Conservation (phyloP, 2,329 filamentous ascomycete genomes). For the Aspergillus sp. region DNA sequence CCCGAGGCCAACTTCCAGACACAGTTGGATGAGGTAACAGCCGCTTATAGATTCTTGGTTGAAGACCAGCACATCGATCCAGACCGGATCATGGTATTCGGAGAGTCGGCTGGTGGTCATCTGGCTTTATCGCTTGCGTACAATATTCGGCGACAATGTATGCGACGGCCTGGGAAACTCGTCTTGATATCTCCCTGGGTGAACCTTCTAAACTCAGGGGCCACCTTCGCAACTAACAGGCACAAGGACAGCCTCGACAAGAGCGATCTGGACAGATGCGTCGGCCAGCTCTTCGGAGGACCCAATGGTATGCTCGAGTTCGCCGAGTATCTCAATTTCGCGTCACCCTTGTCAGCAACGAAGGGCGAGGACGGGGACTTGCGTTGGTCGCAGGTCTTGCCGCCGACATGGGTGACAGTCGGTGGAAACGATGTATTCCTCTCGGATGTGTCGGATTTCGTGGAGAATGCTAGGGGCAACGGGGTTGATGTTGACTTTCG, state of each 20-base stretch:
- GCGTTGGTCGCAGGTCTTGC: neutral
- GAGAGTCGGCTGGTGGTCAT: constrained; percentile 11
- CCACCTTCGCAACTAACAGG: neutral
- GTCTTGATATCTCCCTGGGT: neutral
- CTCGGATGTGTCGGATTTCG: neutral
- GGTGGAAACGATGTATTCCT: neutral
- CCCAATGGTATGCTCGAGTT: neutral
- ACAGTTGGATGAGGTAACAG: neutral
- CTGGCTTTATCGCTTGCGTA: neutral
- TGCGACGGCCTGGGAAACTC: neutral
- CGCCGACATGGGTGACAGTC: neutral
- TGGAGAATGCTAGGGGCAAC: neutral
- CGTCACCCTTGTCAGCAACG: neutral
- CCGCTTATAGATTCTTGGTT: neutral
- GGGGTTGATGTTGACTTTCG: neutral
- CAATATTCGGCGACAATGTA: neutral
- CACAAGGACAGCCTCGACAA: neutral
- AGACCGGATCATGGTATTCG: neutral
- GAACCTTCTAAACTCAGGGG: neutral
- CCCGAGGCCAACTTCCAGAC: neutral
- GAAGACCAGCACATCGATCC: neutral
- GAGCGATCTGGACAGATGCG: neutral
- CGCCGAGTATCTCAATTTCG: neutral
- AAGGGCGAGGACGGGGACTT: neutral
- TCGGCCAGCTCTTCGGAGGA: neutral